A percentile compares a stretch with the other conserved stretches of the same genome.
Evolutionary conservation across 1,284 basidiomycete genomes (phyloP).

Genomic region (Somion occarium): DNA sequence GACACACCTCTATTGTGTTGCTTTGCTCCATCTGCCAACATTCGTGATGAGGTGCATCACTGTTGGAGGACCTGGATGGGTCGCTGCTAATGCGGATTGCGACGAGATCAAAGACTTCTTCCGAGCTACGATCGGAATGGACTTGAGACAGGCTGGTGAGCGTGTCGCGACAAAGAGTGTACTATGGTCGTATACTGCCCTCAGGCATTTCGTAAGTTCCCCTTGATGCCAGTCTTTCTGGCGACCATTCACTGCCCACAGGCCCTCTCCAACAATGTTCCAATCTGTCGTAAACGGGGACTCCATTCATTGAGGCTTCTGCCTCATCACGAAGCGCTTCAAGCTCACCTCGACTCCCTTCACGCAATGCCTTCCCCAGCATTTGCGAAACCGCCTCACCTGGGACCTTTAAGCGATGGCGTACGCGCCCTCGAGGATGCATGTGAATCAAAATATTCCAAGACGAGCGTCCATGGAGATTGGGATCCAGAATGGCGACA

Average conservation of each 20-base stretch:
- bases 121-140: slow-evolving; percentile 61
- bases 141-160: slow-evolving; percentile 67
- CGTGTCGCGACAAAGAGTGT: slow-evolving; percentile 72
- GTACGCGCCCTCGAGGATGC: slow-evolving; percentile 56
- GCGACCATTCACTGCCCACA: slow-evolving; percentile 1
- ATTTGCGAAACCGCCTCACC: slow-evolving; percentile 59
- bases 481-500: slow-evolving; percentile 52
- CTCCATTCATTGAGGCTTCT: slow-evolving; percentile 59
- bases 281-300: slow-evolving; percentile 56
- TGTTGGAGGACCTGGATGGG: slow-evolving; percentile 59
- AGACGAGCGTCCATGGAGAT: slow-evolving; percentile 28
- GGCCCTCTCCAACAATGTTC: slow-evolving; percentile 64
- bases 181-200: slow-evolving; percentile 69
- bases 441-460: slow-evolving; percentile 45
- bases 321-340: slow-evolving; percentile 52
- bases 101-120: slow-evolving; percentile 72
- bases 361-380: slow-evolving; percentile 48
- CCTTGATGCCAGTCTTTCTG: not conserved
- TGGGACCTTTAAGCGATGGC: slow-evolving; percentile 52
- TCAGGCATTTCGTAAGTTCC: slow-evolving; percentile 60
- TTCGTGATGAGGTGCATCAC: slow-evolving; percentile 58
- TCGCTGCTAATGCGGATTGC: slow-evolving; percentile 55
- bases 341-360: slow-evolving; percentile 53
- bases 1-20: slow-evolving; percentile 56
- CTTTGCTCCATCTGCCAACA: slow-evolving; percentile 58